Evolutionary conservation across 202 grass and related monocot genomes (phyloP), one percentile per base, ranked within the genome.

Genomic region (Panicum virgatum): DNA sequence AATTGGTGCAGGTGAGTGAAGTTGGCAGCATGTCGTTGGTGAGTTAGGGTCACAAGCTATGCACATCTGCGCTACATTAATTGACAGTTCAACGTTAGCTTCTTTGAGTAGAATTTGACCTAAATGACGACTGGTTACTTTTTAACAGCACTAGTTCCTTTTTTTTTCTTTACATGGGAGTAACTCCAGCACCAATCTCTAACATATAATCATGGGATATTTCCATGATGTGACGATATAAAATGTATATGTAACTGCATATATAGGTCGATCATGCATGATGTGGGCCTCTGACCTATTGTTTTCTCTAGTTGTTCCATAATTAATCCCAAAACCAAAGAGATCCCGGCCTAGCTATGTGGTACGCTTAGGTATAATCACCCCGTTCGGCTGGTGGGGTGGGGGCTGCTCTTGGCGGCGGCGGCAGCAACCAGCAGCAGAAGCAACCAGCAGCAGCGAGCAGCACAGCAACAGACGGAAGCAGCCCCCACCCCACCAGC

Each of bases 351-450:
- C 64, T 48, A 54, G 60, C 70, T 74, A 63, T 56, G 73, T 86
- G 86, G 70, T 79, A 66, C 63, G 20, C 48, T 90, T 91, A 88
- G 91, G 84, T 91, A 80, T 81, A 45, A 66, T n/a, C n/a, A n/a
- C n/a, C n/a, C n/a, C n/a, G n/a, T n/a, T n/a, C n/a, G n/a, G n/a
- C n/a, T n/a, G n/a, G n/a, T n/a, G n/a, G n/a, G n/a, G n/a, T n/a
- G n/a, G n/a, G n/a, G n/a, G n/a, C n/a, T n/a, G n/a, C n/a, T n/a
- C n/a, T n/a, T n/a, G n/a, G n/a, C n/a, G n/a, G n/a, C n/a, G n/a
- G n/a, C n/a, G n/a, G n/a, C n/a, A n/a, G n/a, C n/a, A n/a, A n/a
- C n/a, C n/a, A n/a, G n/a, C n/a, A n/a, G n/a, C n/a, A n/a, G n/a
- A n/a, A n/a, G n/a, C n/a, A n/a, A n/a, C n/a, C n/a, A n/a, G n/a